A percentile compares a stretch with the other conserved stretches of the same genome.
phyloP scores from a whole-genome alignment of 2,329 filamentous ascomycete species.

The Trichoderma simmonsii region DNA sequence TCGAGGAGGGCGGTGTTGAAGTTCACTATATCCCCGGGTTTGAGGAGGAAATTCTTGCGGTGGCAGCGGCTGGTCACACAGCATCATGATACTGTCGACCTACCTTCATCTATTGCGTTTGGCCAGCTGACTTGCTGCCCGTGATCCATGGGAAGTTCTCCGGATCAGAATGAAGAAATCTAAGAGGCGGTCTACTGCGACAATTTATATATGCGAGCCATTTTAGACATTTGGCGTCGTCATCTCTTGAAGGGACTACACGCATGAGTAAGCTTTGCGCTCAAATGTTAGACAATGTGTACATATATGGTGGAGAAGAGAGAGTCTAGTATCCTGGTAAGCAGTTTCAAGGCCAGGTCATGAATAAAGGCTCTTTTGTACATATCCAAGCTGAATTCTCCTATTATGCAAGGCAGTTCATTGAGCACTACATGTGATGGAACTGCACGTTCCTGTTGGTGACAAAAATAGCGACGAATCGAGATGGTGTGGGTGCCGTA shows the following conservation, averaged over 20 bases:
- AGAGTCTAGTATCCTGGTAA: background rate
- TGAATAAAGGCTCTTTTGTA: background rate
- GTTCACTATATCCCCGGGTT: slow-evolving; percentile 72
- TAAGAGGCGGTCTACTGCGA: background rate
- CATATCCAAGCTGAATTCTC: background rate
- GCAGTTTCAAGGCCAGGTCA: background rate
- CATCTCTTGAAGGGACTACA: background rate
- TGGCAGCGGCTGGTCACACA: slow-evolving; percentile 78
- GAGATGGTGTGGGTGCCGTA: background rate
- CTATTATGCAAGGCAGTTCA: background rate
- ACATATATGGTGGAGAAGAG: background rate
- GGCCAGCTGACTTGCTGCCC: background rate
- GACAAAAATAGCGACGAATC: background rate
- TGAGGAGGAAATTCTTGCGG: slow-evolving; percentile 74
- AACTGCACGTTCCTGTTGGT: background rate
- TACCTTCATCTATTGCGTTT: background rate
- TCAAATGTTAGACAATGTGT: background rate
- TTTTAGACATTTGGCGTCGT: background rate
- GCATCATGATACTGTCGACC: slow-evolving; percentile 4
- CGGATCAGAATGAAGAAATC: too few relatives aligned
- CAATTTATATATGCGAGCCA: background rate
- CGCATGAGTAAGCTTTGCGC: background rate
- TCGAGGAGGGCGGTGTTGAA: slow-evolving; percentile 69
- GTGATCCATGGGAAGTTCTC: background rate
- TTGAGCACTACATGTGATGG: background rate